A percentile compares a stretch with the other conserved stretches of the same genome.
These are phyloP conservation scores for Kwoniella sp. DNA, from an alignment of 768 basidiomycete genomes.

Conservation along the genomic window DNA sequence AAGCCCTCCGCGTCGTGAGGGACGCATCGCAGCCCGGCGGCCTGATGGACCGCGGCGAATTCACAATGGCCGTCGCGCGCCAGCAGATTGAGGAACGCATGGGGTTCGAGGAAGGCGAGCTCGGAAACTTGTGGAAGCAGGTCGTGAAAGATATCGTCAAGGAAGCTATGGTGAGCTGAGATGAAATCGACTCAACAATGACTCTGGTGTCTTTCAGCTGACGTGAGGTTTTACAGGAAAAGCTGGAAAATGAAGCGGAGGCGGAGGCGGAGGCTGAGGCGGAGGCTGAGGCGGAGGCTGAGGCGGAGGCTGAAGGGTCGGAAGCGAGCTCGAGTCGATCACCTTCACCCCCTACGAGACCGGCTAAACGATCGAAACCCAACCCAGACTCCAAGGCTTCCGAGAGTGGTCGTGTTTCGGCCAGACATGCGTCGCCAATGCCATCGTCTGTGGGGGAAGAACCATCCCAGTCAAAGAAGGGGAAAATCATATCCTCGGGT, in stretches of 20 bases:
- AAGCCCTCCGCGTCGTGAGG: constrained; percentile 12
- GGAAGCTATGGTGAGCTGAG: constrained; percentile 30
- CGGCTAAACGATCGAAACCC: too few species aligned
- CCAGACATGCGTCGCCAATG: background rate
- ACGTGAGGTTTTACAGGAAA: too few species aligned
- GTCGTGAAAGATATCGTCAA: constrained; percentile 35
- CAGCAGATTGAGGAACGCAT: constrained; percentile 19
- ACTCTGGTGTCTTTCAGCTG: too few species aligned
- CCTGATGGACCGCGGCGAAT: constrained; percentile 28
- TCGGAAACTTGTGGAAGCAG: constrained; percentile 31
- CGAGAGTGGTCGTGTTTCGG: too few species aligned
- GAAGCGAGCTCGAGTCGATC: background rate
- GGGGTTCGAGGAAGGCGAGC: constrained; percentile 26
- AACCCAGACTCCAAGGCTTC: too few species aligned
- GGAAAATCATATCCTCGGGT: background rate
- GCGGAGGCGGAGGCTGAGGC: too few species aligned
- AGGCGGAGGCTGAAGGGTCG: too few species aligned
- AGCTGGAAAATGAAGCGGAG: constrained; percentile 3
- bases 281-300: too few species aligned
- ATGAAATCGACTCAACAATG: too few species aligned
- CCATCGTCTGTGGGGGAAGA: background rate
- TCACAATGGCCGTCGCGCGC: constrained; percentile 33
- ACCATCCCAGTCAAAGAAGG: background rate
- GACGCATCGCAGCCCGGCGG: constrained; percentile 31
- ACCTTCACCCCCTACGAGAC: background rate